Conservation (phyloP, 495 filamentous ascomycete species). For the Thozetella sp. region DNA sequence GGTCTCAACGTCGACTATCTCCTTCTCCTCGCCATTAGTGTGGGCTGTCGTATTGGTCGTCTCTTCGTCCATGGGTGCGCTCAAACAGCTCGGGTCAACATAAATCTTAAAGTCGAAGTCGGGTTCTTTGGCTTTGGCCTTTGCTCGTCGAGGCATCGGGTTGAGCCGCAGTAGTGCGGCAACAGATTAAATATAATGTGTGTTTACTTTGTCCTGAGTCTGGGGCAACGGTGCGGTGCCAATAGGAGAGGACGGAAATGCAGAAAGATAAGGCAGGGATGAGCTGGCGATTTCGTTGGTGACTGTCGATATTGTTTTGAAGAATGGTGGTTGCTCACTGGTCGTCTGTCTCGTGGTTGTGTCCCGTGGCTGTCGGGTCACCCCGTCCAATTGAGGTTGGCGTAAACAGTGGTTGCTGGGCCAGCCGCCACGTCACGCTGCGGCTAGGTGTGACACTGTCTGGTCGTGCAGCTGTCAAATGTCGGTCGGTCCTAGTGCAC, state of each 20-base stretch:
- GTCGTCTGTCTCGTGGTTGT: neutral
- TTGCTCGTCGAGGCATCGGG: conserved; percentile 20
- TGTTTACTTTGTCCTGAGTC: conserved; percentile 17
- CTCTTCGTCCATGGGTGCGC: conserved; percentile 31
- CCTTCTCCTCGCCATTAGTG: conserved; percentile 8
- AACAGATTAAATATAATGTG: neutral
- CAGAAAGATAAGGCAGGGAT: conserved; percentile 19
- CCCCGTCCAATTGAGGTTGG: neutral
- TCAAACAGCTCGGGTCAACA: conserved; percentile 41
- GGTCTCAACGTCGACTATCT: conserved; percentile 11
- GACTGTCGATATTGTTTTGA: neutral
- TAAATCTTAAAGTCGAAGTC: conserved; percentile 41
- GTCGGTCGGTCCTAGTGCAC: too few species aligned
- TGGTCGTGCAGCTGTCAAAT: neutral
- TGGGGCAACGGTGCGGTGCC: conserved; percentile 21
- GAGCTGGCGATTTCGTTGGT: conserved; percentile 18
- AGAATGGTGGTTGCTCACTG: neutral
- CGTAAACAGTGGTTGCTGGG: conserved; percentile 3
- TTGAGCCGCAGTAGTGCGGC: neutral
- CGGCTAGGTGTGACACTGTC: neutral
- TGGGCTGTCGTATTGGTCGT: conserved; percentile 5
- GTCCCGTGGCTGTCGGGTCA: conserved; percentile 2
- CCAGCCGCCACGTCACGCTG: neutral
- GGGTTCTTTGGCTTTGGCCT: conserved; percentile 18
- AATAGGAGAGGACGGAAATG: conserved; percentile 8